Conservation (phyloP, 192 early-diverging fungal species). For the Cladochytrium replicatum region DNA sequence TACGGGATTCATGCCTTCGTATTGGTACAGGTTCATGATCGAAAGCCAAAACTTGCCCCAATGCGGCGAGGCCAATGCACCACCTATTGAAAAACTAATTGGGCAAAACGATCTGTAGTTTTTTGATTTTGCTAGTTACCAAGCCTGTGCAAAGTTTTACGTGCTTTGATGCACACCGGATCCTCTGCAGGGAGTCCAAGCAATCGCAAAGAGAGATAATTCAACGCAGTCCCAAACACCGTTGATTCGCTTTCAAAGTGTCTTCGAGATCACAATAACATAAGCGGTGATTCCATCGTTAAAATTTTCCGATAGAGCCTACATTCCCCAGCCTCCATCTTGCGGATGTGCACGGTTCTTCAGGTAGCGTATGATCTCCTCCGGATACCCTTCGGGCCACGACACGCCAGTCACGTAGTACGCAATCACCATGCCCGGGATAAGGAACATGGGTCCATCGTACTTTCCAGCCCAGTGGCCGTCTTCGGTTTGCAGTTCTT, state of each 20-base stretch:
- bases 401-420: conserved; percentile 73
- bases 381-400: conserved; percentile 50
- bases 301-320: conserved; percentile 20
- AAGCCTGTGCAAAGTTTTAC: conserved; percentile 70
- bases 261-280: conserved; percentile 14
- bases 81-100: conserved; percentile 42
- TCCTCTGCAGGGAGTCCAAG: conserved; percentile 80
- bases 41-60: conserved; percentile 99
- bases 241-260: conserved; percentile 90
- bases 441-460: conserved; percentile 94
- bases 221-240: conserved; percentile 91
- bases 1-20: conserved; percentile 91
- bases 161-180: conserved; percentile 71
- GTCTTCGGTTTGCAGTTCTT: conserved; percentile 75
- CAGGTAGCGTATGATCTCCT: conserved; percentile 83
- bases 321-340: conserved; percentile 97
- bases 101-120: not conserved
- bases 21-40: conserved; percentile 84
- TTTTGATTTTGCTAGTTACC: conserved; percentile 27
- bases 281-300: not conserved
- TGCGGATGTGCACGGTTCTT: conserved; percentile 66
- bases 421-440: conserved; percentile 81
- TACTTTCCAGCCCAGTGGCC: conserved; percentile 96
- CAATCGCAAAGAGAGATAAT: conserved; percentile 83
- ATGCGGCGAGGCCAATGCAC: conserved; percentile 73